phyloP scores from a whole-genome alignment of 1,139 yeast species.

The Candida tetrigidarum region DNA sequence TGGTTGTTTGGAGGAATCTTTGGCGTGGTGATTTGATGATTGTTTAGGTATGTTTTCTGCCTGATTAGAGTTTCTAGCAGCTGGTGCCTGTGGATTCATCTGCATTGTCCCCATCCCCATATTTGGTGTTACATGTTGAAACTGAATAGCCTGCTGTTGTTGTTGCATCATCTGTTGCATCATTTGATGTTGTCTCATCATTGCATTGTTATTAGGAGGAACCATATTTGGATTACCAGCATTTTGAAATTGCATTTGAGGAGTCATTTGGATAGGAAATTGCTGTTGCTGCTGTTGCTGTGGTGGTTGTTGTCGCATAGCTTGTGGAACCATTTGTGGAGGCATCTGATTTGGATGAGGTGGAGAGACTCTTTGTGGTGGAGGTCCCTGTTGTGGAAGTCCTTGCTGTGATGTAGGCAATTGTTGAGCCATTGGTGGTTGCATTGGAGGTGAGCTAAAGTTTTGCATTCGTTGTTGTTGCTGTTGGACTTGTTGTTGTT shows the following conservation, averaged over 20 bases:
- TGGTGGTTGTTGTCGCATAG: slow-evolving; percentile 12
- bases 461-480: background rate
- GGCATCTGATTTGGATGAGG: slow-evolving; percentile 10
- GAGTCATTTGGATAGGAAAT: slow-evolving; percentile 3
- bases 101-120: background rate
- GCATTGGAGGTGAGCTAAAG: slow-evolving; percentile 1
- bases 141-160: background rate
- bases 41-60: background rate
- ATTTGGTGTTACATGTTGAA: background rate
- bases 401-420: slow-evolving; percentile 8
- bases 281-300: slow-evolving; percentile 2
- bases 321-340: slow-evolving; percentile 7
- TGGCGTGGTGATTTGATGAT: slow-evolving; percentile 19
- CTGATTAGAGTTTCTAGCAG: background rate
- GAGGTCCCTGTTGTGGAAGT: slow-evolving; percentile 4
- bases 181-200: slow-evolving; percentile 7
- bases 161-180: slow-evolving; percentile 6
- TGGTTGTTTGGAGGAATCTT: slow-evolving; percentile 21
- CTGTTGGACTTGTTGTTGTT: slow-evolving; percentile 8
- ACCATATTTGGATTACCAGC: slow-evolving; percentile 4
- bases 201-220: background rate
- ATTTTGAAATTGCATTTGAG: slow-evolving; percentile 3
- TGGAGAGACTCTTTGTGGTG: slow-evolving; percentile 9
- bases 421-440: slow-evolving; percentile 6
- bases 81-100: background rate